These are phyloP conservation scores for Erodium texanum DNA, from an alignment of 441 rosid species.

Conservation along the genomic window DNA sequence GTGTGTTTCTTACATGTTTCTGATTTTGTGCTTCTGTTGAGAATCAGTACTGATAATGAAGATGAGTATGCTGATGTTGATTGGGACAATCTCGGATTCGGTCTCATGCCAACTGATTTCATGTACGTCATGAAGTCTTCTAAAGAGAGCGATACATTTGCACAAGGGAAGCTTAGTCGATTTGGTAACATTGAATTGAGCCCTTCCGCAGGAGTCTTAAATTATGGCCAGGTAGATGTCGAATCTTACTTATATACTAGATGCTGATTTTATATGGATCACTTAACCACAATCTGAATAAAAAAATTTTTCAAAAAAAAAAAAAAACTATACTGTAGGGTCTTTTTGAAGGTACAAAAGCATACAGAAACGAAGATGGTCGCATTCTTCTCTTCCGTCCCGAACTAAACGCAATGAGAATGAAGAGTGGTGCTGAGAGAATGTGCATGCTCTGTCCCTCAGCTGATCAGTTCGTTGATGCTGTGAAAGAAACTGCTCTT, in stretches of 20 bases:
- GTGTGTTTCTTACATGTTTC: not conserved
- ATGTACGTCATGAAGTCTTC: constrained; percentile 37
- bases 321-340: constrained; percentile 24
- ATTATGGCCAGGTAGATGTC: constrained; percentile 37
- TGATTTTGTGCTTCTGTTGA: not conserved
- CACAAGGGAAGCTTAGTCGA: constrained; percentile 26
- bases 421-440: constrained; percentile 45
- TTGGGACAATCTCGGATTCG: constrained; percentile 35
- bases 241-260: not conserved
- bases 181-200: constrained; percentile 33
- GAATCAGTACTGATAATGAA: not conserved
- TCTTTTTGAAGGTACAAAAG: constrained; percentile 20
- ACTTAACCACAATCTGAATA: too few species aligned
- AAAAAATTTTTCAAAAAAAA: not conserved
- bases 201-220: constrained; percentile 41
- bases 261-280: not conserved
- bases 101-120: constrained; percentile 30
- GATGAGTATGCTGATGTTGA: constrained; percentile 21
- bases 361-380: not conserved
- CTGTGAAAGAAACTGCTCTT: constrained; percentile 37
- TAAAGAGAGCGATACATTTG: constrained; percentile 19
- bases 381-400: not conserved
- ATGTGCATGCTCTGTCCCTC: constrained; percentile 53
- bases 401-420: constrained; percentile 18
- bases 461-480: constrained; percentile 39